phyloP scores from a whole-genome alignment of 2,329 filamentous ascomycete genomes.

The Colletotrichum truncatum region DNA sequence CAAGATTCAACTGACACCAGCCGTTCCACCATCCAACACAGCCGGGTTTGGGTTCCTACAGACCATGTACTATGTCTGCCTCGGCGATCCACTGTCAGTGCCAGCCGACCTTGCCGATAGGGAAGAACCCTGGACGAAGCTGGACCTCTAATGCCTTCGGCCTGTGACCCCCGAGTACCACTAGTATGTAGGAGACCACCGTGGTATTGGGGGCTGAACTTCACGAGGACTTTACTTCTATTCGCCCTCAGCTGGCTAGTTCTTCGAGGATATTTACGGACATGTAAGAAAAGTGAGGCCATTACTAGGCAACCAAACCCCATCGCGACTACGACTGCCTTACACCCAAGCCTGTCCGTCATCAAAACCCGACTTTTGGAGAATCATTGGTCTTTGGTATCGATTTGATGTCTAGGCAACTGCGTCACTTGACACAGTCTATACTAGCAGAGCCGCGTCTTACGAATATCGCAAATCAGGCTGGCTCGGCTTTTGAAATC shows the following conservation, averaged over 20 bases:
- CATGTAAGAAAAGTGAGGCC: neutral
- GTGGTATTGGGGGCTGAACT: neutral
- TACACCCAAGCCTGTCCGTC: too few relatives aligned
- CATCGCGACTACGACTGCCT: too few relatives aligned
- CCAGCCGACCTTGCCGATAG: constrained; percentile 15
- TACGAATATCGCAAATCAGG: neutral
- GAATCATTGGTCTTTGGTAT: neutral
- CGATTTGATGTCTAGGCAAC: neutral
- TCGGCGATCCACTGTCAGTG: constrained; percentile 6
- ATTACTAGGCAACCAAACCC: neutral
- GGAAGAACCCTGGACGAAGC: neutral
- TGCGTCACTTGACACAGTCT: neutral
- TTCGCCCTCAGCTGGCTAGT: too few relatives aligned
- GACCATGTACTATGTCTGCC: too few relatives aligned
- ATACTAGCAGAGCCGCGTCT: neutral
- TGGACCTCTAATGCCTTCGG: neutral
- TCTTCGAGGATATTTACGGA: neutral
- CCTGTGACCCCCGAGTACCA: neutral
- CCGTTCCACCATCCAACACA: neutral
- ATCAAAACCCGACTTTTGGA: too few relatives aligned
- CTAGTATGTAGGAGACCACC: neutral
- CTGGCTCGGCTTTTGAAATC: neutral
- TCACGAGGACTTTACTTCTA: neutral
- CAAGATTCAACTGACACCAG: neutral
- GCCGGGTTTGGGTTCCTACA: neutral